Evolutionary conservation across 2,329 filamentous ascomycete genomes (phyloP).

Genomic region (Aotearoamyces nothofagi): DNA sequence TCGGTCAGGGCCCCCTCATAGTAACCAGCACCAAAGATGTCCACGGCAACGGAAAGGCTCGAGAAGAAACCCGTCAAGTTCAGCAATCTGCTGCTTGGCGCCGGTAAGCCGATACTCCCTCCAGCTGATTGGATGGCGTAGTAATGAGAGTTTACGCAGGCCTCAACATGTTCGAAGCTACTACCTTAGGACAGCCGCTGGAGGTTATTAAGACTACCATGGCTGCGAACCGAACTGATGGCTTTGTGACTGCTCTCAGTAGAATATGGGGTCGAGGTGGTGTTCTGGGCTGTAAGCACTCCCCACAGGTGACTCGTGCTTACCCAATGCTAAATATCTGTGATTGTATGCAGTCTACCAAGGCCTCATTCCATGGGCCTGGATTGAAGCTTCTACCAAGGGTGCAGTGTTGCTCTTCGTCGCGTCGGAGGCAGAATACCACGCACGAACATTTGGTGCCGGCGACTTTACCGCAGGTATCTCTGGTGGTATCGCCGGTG

Average conservation of each 20-base stretch:
- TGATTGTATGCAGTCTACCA: slow-evolving; percentile 64
- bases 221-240: slow-evolving; percentile 88
- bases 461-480: slow-evolving; percentile 82
- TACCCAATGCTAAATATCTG: too few species aligned
- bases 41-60: slow-evolving; percentile 43
- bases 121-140: neutral
- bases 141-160: neutral
- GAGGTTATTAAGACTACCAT: slow-evolving; percentile 99
- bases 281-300: slow-evolving; percentile 72
- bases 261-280: slow-evolving; percentile 93
- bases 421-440: slow-evolving; percentile 94
- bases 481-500: slow-evolving; percentile 78
- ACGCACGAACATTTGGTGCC: slow-evolving; percentile 70
- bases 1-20: slow-evolving; percentile 86
- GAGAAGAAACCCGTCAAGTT: slow-evolving; percentile 99
- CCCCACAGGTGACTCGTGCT: slow-evolving; percentile 11
- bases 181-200: slow-evolving; percentile 58
- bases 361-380: slow-evolving; percentile 98
- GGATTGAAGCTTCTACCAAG: slow-evolving; percentile 99
- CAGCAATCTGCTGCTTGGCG: slow-evolving; percentile 71
- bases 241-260: slow-evolving; percentile 64
- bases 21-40: slow-evolving; percentile 44
- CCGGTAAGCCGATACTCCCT: slow-evolving; percentile 6
- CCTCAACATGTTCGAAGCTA: slow-evolving; percentile 29
- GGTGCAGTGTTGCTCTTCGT: slow-evolving; percentile 98